phyloP scores from a whole-genome alignment of 2,329 filamentous ascomycete species.

The Alternaria arborescens region DNA sequence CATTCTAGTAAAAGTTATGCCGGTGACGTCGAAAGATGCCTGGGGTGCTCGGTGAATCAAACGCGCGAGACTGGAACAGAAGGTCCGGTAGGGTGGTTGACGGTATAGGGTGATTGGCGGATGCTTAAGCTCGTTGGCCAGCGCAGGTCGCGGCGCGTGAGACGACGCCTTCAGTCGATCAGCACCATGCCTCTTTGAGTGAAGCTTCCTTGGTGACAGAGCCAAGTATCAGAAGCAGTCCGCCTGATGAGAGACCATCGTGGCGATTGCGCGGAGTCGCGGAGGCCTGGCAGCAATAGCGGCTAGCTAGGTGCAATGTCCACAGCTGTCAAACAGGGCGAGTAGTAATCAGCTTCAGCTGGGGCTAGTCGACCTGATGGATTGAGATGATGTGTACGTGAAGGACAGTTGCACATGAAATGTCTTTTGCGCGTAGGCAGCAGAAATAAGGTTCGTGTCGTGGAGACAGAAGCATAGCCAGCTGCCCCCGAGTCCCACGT shows the following conservation, averaged over 20 bases:
- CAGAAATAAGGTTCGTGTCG: conserved; percentile 17
- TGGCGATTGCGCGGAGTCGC: conserved; percentile 11
- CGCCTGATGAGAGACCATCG: conserved; percentile 16
- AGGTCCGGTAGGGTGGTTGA: conserved; percentile 36
- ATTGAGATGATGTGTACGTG: conserved; percentile 4
- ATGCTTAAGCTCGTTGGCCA: conserved; percentile 34
- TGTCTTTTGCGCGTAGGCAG: conserved; percentile 18
- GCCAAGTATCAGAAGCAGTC: conserved; percentile 29
- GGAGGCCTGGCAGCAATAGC: conserved; percentile 5
- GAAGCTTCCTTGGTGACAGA: conserved; percentile 21
- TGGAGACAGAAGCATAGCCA: conserved; percentile 22
- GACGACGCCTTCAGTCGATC: conserved; percentile 33
- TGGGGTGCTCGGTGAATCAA: conserved; percentile 14
- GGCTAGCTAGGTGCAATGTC: conserved; percentile 2
- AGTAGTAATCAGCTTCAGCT: conserved; percentile 7
- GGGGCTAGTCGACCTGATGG: neutral
- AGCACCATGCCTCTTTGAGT: conserved; percentile 24
- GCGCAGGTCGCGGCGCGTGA: conserved; percentile 12
- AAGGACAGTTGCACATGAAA: conserved; percentile 5
- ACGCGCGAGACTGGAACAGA: conserved; percentile 11
- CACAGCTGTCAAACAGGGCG: conserved; percentile 4
- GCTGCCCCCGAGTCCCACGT: conserved; percentile 25
- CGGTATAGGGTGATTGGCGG: conserved; percentile 28
- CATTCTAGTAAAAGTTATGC: conserved; percentile 1
- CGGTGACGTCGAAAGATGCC: conserved; percentile 11